A percentile compares a stretch with the other conserved stretches of the same genome.
phyloP scores from a whole-genome alignment of 2,329 filamentous ascomycete genomes.

The Penicillium glabrum region DNA sequence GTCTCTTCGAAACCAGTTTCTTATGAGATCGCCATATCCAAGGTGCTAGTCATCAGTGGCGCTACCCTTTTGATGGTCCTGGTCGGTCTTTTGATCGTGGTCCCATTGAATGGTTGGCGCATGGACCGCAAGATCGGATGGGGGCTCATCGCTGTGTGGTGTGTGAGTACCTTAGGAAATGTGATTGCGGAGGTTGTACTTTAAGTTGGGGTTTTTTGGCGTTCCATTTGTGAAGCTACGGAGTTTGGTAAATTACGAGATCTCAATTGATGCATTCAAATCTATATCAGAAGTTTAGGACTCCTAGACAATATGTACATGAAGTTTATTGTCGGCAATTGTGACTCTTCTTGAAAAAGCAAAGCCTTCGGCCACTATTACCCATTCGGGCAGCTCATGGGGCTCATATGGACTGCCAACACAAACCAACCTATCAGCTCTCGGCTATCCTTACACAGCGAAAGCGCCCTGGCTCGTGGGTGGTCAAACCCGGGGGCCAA shows the following conservation, averaged over 20 bases:
- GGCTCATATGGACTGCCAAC: background rate
- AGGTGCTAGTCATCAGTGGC: constrained; percentile 80
- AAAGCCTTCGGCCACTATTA: background rate
- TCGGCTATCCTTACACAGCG: background rate
- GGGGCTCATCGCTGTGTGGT: constrained; percentile 78
- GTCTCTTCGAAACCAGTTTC: constrained; percentile 44
- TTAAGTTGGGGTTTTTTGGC: constrained; percentile 10
- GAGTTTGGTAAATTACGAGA: background rate
- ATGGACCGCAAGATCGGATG: constrained; percentile 81
- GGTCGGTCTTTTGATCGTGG: constrained; percentile 71
- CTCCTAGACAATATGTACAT: background rate
- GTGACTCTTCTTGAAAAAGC: too few relatives aligned
- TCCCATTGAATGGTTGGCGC: constrained; percentile 83
- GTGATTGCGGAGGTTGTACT: constrained; percentile 69
- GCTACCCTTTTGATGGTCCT: constrained; percentile 81
- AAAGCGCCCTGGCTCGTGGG: background rate
- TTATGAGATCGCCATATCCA: constrained; percentile 81
- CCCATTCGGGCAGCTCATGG: background rate
- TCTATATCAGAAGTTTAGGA: too few relatives aligned
- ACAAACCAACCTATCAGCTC: background rate
- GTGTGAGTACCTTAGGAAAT: constrained; percentile 75
- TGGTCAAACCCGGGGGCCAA: background rate
- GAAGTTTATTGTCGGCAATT: background rate
- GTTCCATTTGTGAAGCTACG: background rate
- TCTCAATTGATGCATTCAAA: background rate